Conservation (phyloP, 371 early-diverging fungal species). For the Actinomortierella wolfii region DNA sequence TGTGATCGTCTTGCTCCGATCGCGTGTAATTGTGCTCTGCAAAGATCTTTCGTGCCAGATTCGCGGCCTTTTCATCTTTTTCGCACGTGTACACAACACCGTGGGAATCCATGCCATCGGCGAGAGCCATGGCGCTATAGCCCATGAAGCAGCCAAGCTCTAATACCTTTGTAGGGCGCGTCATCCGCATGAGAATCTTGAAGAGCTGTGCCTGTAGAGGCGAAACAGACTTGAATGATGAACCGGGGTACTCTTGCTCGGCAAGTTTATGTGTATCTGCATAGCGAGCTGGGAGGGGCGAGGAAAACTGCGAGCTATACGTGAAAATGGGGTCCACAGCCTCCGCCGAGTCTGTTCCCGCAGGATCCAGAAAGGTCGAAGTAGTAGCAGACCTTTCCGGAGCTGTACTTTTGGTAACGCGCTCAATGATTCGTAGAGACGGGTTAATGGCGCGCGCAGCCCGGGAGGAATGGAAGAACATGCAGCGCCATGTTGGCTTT, state of each 20-base stretch:
- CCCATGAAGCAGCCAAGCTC: conserved; percentile 72
- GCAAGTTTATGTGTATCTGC: conserved; percentile 10
- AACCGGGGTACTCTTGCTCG: conserved; percentile 17
- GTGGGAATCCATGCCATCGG: conserved; percentile 49
- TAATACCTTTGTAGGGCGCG: conserved; percentile 47
- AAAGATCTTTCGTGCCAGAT: conserved; percentile 49
- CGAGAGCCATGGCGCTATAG: conserved; percentile 63
- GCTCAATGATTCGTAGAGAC: too few relatives aligned
- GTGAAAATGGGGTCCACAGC: conserved; percentile 10
- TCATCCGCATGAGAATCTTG: conserved; percentile 45
- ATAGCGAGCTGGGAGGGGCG: conserved; percentile 19
- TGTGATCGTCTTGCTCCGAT: conserved; percentile 18
- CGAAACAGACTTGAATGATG: conserved; percentile 53
- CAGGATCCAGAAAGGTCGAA: too few relatives aligned
- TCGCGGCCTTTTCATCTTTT: conserved; percentile 45
- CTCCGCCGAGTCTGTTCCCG: too few relatives aligned
- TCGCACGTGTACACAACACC: conserved; percentile 53
- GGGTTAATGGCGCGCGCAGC: too few relatives aligned
- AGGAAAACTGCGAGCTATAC: conserved; percentile 19
- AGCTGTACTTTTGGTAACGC: too few relatives aligned
- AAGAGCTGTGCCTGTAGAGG: conserved; percentile 52
- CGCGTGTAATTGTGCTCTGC: conserved; percentile 14
- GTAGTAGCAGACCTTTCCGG: too few relatives aligned
- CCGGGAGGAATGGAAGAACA: too few relatives aligned
- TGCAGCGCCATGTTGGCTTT: too few relatives aligned